Conservation (phyloP, 495 filamentous ascomycete genomes). For the Umbilicaria muhlenbergii region DNA sequence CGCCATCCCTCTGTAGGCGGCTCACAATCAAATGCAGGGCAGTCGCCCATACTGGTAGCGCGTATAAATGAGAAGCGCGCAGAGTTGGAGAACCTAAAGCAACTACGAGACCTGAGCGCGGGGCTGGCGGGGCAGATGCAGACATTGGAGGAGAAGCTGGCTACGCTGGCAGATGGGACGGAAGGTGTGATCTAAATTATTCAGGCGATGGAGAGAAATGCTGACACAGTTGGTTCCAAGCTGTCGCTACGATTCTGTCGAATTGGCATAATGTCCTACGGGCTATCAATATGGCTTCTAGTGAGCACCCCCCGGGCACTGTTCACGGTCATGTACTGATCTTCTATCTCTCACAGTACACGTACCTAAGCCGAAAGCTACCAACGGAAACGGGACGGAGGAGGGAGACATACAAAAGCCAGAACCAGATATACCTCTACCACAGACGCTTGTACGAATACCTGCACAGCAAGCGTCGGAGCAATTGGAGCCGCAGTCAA, state of each 20-base stretch:
- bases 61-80: slow-evolving; percentile 88
- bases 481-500: slow-evolving; percentile 36
- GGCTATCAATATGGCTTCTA: slow-evolving; percentile 88
- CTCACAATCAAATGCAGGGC: slow-evolving; percentile 20
- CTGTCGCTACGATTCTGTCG: slow-evolving; percentile 76
- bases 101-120: slow-evolving; percentile 77
- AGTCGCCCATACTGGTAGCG: slow-evolving; percentile 67
- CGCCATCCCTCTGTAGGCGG: slow-evolving; percentile 41
- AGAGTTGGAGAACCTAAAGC: slow-evolving; percentile 76
- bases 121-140: slow-evolving; percentile 85
- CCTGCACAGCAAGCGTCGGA: slow-evolving; percentile 36
- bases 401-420: slow-evolving; percentile 20
- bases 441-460: slow-evolving; percentile 69
- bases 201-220: neutral
- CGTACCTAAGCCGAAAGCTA: slow-evolving; percentile 42
- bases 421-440: slow-evolving; percentile 37
- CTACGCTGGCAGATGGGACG: slow-evolving; percentile 79
- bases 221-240: slow-evolving; percentile 27
- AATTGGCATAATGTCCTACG: slow-evolving; percentile 95
- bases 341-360: slow-evolving; percentile 24
- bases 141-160: slow-evolving; percentile 70
- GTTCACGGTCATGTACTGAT: neutral
- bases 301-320: slow-evolving; percentile 38
- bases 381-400: slow-evolving; percentile 18
- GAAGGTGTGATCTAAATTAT: slow-evolving; percentile 43